Base-by-base conservation (phyloP, 139 green algal species). In the Asterochloris erici region DNA sequence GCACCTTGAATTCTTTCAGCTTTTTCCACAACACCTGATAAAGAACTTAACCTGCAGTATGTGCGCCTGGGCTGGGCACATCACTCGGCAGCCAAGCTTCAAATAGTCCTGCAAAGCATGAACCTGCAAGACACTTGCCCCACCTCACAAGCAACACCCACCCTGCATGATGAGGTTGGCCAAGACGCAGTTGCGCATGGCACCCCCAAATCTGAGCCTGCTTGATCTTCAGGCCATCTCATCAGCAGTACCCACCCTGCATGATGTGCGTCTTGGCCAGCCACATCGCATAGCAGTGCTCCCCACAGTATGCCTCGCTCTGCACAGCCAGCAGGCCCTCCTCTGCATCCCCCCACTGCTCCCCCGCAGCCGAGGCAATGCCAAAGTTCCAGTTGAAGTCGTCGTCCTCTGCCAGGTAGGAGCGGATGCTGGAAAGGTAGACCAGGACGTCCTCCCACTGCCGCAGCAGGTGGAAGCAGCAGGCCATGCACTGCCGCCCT, bases 301-400 rank as follows among this genome's bases (percentile, higher is more conserved):
- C 92, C 60, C 78, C 87, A 77, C 87, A 84, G 86, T 92, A 94
- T 70, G 85, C 84, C 61, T 93, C 92, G 63, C 88, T 90, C 83
- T 92, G 85, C 13, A 96, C 83, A 9, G 71, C 63, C 74, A 84
- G 64, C 79, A 98, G 87, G 38, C 86, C 88, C 81, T 95, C 92
- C 83, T 94, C 91, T 14, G 93, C 93, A 81, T 95, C 93, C 70
- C 86, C 87, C 87, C 90, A 96, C 71, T 93, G 91, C 12, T 91
- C 91, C 0, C 81, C 87, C 11, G 90, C 87, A 4, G 90, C 90
- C 73, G 90, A 86, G 4, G 94, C 90, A 28, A 97, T 88, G 74
- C 91, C 94, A 76, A 91, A 92, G 87, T 98, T 97, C 94, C 94
- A 98, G 84, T 91, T 93, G 85, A 97, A 96, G 84, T 91, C 90